phyloP scores from a whole-genome alignment of 345 rosid genomes.

The Aethionema arabicum region DNA sequence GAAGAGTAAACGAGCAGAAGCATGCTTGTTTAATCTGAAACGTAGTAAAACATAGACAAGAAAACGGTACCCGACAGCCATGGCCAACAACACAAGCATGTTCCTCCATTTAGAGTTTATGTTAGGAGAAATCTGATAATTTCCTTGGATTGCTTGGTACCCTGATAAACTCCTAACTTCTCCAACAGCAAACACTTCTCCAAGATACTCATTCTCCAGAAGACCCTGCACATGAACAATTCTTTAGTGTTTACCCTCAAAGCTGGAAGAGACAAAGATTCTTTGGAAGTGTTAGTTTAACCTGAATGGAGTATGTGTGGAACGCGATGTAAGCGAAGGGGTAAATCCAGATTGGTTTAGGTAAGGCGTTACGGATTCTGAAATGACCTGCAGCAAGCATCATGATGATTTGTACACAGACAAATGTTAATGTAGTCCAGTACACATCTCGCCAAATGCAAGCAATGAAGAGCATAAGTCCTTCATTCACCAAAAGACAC shows the following conservation, averaged over 20 bases:
- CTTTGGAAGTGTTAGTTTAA: conserved; percentile 25
- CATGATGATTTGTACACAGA: conserved; percentile 80
- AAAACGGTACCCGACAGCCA: conserved; percentile 79
- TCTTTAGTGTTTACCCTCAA: not conserved
- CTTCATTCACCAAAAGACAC: conserved; percentile 91
- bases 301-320: conserved; percentile 93
- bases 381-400: conserved; percentile 97
- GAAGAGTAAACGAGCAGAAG: conserved; percentile 18
- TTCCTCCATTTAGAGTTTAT: conserved; percentile 85
- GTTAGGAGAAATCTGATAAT: conserved; percentile 74
- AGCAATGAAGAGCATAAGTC: conserved; percentile 65
- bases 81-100: conserved; percentile 65
- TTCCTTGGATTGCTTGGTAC: conserved; percentile 61
- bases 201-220: conserved; percentile 91
- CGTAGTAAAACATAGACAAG: conserved; percentile 60
- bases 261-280: not conserved
- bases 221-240: conserved; percentile 55
- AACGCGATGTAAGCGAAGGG: conserved; percentile 88
- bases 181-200: conserved; percentile 80
- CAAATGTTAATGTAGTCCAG: conserved; percentile 68
- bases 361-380: conserved; percentile 79
- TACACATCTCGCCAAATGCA: conserved; percentile 74
- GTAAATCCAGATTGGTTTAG: conserved; percentile 81
- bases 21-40: conserved; percentile 32
- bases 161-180: conserved; percentile 92